Conservation (phyloP, 371 early-diverging fungal species). For the Syncephalastrum contaminatum region DNA sequence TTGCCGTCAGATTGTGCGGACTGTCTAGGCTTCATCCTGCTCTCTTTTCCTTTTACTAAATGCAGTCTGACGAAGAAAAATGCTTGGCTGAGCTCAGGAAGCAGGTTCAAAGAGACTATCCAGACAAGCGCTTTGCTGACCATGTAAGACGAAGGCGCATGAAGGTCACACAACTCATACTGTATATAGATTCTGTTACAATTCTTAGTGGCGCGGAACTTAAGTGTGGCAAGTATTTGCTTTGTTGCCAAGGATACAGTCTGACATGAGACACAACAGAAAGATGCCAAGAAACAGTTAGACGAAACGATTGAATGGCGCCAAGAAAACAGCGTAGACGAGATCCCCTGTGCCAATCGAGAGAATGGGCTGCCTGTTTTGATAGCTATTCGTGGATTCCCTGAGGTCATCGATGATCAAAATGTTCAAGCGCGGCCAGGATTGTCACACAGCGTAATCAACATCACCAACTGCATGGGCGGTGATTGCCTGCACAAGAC, state of each 20-base stretch:
- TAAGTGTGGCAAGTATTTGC: slow-evolving; percentile 4
- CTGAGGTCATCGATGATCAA: slow-evolving; percentile 54
- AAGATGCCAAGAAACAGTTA: slow-evolving; percentile 65
- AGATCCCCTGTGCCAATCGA: slow-evolving; percentile 61
- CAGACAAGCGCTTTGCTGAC: no score
- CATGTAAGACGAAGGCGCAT: no score
- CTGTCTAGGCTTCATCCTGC: no score
- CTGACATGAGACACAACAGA: slow-evolving; percentile 23
- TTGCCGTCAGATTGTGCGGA: no score
- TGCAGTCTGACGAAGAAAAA: no score
- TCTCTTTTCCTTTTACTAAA: no score
- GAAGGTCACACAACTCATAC: no score
- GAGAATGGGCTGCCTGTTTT: slow-evolving; percentile 63
- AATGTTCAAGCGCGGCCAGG: slow-evolving; percentile 60
- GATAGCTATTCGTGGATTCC: slow-evolving; percentile 69
- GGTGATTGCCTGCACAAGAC: slow-evolving; percentile 81
- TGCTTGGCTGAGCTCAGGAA: no score
- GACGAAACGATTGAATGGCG: slow-evolving; percentile 70
- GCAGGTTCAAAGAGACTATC: no score
- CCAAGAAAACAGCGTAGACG: slow-evolving; percentile 58
- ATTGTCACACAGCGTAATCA: slow-evolving; percentile 60
- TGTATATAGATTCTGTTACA: slow-evolving; percentile 5
- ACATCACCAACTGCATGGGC: slow-evolving; percentile 63
- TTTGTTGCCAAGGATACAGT: background rate
- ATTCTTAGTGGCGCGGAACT: slow-evolving; percentile 10